Evolutionary conservation across 305 asterid species (phyloP).

Genomic region (Rubia peregrina): DNA sequence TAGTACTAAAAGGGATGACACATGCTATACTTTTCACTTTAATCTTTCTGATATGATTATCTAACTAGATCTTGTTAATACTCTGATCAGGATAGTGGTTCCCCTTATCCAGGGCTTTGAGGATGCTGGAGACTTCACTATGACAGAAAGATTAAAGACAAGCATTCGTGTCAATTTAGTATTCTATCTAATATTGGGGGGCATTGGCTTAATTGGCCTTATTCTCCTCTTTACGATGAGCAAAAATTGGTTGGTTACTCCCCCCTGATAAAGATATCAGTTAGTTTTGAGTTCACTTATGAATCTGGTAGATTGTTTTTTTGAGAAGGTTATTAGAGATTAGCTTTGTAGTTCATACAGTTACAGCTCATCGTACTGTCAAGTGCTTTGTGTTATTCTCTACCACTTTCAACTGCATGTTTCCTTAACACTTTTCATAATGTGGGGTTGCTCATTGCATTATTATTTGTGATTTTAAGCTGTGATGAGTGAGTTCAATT

Average conservation of each 20-base stretch:
- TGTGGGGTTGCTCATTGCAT: background rate
- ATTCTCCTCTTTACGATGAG: constrained; percentile 75
- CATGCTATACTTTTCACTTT: background rate
- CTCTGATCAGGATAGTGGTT: constrained; percentile 76
- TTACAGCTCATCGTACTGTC: too few species aligned
- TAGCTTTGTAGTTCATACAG: background rate
- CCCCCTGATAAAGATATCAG: constrained; percentile 16
- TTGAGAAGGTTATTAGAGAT: background rate
- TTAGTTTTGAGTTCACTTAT: background rate
- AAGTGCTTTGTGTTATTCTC: background rate
- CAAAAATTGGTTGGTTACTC: constrained; percentile 60
- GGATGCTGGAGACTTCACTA: constrained; percentile 95
- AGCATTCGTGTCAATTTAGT: constrained; percentile 89
- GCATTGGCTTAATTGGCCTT: constrained; percentile 89
- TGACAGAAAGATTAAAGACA: constrained; percentile 87
- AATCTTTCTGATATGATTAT: constrained; percentile 3
- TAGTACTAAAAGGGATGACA: background rate
- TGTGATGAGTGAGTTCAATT: background rate
- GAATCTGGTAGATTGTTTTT: background rate
- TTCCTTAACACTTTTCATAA: background rate
- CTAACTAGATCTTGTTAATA: constrained; percentile 17
- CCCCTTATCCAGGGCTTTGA: constrained; percentile 98
- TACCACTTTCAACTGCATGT: background rate
- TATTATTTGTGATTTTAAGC: background rate
- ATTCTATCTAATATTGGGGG: constrained; percentile 81